Base-by-base conservation (phyloP, 306 rosid species). In the Quercus glauca region DNA sequence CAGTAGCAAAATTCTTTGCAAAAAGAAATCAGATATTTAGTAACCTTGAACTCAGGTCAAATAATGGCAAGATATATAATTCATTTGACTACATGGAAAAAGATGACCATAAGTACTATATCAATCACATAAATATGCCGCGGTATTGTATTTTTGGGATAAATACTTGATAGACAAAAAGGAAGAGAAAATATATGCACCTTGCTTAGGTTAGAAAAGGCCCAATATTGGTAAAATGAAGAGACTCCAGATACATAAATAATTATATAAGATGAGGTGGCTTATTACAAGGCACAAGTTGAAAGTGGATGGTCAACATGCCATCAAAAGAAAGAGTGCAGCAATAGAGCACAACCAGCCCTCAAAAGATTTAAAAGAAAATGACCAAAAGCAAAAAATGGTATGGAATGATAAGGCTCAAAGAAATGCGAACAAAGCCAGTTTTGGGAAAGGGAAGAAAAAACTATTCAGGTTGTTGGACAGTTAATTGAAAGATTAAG, bases 171-270 rank as follows among this genome's bases (percentile, higher is more conserved):
- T 58, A n/a, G 25, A 58, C 5, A 21, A 23, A 18, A 58, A 28
- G 64, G 29, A 20, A 58, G 65, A 57, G 60, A 68, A 31, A 56
- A 75, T 21, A 33, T 45, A 33, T 45, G 69, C 78, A 63, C 78
- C 81, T 55, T 20, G 49, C 33, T 73, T 73, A 18, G 57, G 70
- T 69, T 58, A 25, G 9, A 41, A 25, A 56, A 55, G 67, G 72
- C 75, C 31, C 19, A 56, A 61, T 26, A 23, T 61, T 26, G 14
- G 18, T 61, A 41, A 41, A 8, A 41, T 41, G 45, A 41, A 26
- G 1, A 23, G 17, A 26, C 19, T 25, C 69, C 69, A 61, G 69
- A 61, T 26, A 5, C 5, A 61, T 37, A 12, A 26, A 61, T 26
- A 61, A 15, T 18, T 25, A 23, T 17, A 61, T 8, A 61, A 61